Conservation (phyloP, 345 rosid genomes). For the Toxicodendron radicans region DNA sequence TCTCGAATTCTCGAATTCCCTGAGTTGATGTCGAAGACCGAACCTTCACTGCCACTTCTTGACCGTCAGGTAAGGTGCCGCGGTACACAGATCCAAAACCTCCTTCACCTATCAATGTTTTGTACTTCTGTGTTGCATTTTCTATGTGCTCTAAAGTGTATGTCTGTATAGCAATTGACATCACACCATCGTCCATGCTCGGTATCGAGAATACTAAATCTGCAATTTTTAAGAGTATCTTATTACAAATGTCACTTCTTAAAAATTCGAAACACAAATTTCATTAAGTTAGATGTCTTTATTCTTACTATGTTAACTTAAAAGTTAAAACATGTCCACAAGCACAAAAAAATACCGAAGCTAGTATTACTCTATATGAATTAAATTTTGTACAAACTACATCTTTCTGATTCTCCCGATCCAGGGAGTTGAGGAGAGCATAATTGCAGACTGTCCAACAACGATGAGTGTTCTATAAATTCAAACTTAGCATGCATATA, state of each 20-base stretch:
- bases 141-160: slow-evolving; percentile 48
- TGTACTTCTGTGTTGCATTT: slow-evolving; percentile 47
- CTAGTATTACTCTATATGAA: no score
- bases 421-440: neutral
- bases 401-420: neutral
- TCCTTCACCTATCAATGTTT: slow-evolving; percentile 51
- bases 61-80: slow-evolving; percentile 51
- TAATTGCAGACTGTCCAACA: neutral
- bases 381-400: neutral
- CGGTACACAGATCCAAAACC: slow-evolving; percentile 55
- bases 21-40: slow-evolving; percentile 57
- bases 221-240: slow-evolving; percentile 30
- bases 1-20: slow-evolving; percentile 56
- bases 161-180: slow-evolving; percentile 43
- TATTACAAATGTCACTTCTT: slow-evolving; percentile 15
- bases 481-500: neutral
- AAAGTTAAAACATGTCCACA: no score
- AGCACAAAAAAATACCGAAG: no score
- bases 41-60: slow-evolving; percentile 60
- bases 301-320: no score
- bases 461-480: neutral
- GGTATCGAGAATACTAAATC: slow-evolving; percentile 50
- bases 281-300: neutral
- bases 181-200: slow-evolving; percentile 39
- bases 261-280: neutral